Evolutionary conservation across 2,329 filamentous ascomycete species (phyloP).

Genomic region (Elsinoe perseae): DNA sequence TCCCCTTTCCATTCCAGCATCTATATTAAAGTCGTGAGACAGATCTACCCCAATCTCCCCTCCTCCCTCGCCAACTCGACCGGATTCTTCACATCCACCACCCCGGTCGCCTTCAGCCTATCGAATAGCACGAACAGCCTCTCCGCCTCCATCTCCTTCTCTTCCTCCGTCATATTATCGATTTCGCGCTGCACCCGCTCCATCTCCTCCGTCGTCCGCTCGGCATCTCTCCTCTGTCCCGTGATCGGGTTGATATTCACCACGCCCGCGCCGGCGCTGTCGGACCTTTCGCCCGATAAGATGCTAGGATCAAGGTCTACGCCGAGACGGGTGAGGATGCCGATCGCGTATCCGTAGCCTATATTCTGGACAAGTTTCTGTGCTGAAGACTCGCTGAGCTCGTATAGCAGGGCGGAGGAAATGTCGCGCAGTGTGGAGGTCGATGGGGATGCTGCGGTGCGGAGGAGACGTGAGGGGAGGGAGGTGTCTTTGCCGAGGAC

Average conservation of each 20-base stretch:
- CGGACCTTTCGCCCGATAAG: slow-evolving; percentile 30
- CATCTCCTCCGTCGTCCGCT: slow-evolving; percentile 44
- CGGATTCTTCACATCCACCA: slow-evolving; percentile 72
- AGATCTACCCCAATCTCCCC: slow-evolving; percentile 59
- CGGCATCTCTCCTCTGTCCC: slow-evolving; percentile 55
- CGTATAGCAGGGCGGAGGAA: slow-evolving; percentile 74
- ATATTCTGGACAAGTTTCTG: slow-evolving; percentile 80
- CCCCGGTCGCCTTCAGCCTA: slow-evolving; percentile 69
- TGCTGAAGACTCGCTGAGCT: slow-evolving; percentile 74
- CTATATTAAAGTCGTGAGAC: background rate
- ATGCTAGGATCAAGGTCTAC: slow-evolving; percentile 57
- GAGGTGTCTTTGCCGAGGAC: slow-evolving; percentile 70
- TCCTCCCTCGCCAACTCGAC: slow-evolving; percentile 61
- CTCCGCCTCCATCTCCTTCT: slow-evolving; percentile 89
- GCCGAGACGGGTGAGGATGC: slow-evolving; percentile 79
- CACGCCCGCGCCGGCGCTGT: slow-evolving; percentile 23
- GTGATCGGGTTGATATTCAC: slow-evolving; percentile 70
- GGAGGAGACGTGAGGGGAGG: slow-evolving; percentile 67
- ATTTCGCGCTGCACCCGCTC: slow-evolving; percentile 55
- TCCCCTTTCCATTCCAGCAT: slow-evolving; percentile 34
- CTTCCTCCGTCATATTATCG: slow-evolving; percentile 77
- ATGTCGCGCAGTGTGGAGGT: slow-evolving; percentile 64
- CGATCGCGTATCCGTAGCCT: slow-evolving; percentile 87
- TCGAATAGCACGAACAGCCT: slow-evolving; percentile 85
- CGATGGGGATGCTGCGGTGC: slow-evolving; percentile 65